Evolutionary conservation across 2,329 filamentous ascomycete genomes (phyloP).

Genomic region (Phialophora tarda): DNA sequence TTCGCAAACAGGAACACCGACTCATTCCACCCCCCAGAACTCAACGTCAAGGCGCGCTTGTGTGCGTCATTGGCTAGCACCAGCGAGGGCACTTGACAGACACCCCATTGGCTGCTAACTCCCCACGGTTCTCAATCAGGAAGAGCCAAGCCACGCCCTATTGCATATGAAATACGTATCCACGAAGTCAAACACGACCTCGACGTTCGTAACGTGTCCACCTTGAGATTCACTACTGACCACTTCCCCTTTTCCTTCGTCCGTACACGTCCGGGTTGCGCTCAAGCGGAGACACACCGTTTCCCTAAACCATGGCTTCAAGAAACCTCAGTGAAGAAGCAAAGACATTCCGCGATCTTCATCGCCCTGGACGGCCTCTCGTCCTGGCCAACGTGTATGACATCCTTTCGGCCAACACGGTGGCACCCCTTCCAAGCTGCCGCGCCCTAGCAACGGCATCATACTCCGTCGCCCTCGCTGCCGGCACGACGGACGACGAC

Average conservation of each 20-base stretch:
- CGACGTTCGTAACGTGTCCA: background rate
- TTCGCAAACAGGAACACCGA: no score
- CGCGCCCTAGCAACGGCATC: constrained; percentile 58
- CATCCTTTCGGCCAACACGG: constrained; percentile 53
- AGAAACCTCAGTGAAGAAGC: constrained; percentile 34
- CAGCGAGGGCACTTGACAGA: no score
- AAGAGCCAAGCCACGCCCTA: background rate
- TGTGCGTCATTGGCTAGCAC: no score
- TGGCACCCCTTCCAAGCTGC: constrained; percentile 51
- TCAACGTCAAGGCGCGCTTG: no score
- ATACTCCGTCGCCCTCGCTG: constrained; percentile 57
- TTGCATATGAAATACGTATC: background rate
- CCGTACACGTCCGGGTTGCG: background rate
- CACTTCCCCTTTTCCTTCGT: background rate
- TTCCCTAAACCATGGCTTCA: background rate
- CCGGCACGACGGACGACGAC: constrained; percentile 55
- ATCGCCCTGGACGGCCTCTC: constrained; percentile 58
- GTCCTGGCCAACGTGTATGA: constrained; percentile 65
- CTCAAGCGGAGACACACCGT: background rate
- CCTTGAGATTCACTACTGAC: background rate
- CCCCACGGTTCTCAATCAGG: background rate
- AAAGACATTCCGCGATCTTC: constrained; percentile 52
- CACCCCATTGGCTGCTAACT: no score
- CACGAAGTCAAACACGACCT: background rate
- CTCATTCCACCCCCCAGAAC: no score